A percentile compares a stretch with the other conserved stretches of the same genome.
Evolutionary conservation across 805 yeast genomes (phyloP).

Genomic region (Yarrowia porcina): DNA sequence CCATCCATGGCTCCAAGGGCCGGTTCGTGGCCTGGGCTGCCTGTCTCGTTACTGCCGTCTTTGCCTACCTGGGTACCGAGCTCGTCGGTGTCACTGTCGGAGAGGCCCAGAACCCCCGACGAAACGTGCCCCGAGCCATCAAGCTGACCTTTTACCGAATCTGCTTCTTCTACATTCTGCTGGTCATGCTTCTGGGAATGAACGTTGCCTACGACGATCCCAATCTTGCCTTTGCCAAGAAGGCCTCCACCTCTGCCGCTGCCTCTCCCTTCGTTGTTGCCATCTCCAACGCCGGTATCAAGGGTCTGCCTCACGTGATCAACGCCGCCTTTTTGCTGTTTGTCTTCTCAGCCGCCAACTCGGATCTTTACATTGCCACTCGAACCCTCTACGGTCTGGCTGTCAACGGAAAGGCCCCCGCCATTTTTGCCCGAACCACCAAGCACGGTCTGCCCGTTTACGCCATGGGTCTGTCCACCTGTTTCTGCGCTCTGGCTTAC

Average conservation of each 20-base stretch:
- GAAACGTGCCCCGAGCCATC: conserved; percentile 67
- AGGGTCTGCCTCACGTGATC: conserved; percentile 67
- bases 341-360: conserved; percentile 78
- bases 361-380: conserved; percentile 73
- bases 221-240: conserved; percentile 45
- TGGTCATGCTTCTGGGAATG: conserved; percentile 64
- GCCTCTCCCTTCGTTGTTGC: conserved; percentile 88
- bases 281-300: conserved; percentile 60
- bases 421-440: conserved; percentile 59
- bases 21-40: conserved; percentile 59
- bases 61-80: conserved; percentile 71
- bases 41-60: conserved; percentile 63
- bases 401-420: conserved; percentile 71
- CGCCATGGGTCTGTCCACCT: conserved; percentile 50
- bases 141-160: conserved; percentile 69
- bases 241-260: conserved; percentile 50
- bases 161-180: conserved; percentile 56
- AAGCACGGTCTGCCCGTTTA: conserved; percentile 67
- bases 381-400: conserved; percentile 72
- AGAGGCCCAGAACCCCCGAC: conserved; percentile 67
- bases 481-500: conserved; percentile 63
- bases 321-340: conserved; percentile 75
- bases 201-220: conserved; percentile 61
- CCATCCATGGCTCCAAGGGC: conserved; percentile 48
- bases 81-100: conserved; percentile 69